Conservation (phyloP, 352 stramenopile genomes). For the Thraustochytrium striatum region DNA sequence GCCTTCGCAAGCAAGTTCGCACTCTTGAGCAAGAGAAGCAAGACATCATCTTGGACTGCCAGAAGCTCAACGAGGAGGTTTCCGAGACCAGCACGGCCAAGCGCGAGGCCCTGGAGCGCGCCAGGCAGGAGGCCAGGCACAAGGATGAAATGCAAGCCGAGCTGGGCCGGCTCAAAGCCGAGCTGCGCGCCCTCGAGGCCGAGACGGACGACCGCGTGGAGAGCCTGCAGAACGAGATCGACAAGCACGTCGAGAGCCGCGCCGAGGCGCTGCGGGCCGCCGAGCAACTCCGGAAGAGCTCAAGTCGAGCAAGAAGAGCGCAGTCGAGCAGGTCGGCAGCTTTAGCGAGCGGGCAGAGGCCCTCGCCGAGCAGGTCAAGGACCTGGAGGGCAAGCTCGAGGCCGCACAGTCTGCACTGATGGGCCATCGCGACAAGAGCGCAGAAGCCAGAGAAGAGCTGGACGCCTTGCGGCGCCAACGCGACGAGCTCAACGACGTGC, state of each 20-base stretch:
- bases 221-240: conserved; percentile 26
- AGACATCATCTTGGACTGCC: conserved; percentile 33
- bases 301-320: neutral
- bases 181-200: neutral
- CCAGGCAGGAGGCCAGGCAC: neutral
- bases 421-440: neutral
- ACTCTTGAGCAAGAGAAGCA: conserved; percentile 33
- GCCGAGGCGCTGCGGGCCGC: neutral
- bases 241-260: conserved; percentile 32
- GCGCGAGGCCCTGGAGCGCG: neutral
- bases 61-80: conserved; percentile 30
- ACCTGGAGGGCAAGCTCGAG: neutral
- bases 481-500: neutral
- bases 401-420: neutral
- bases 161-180: neutral
- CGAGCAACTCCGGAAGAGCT: conserved; percentile 12
- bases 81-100: neutral
- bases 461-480: neutral
- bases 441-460: neutral
- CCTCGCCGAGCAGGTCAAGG: neutral
- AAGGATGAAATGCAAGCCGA: neutral
- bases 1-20: neutral
- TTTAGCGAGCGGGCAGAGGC: conserved; percentile 1
- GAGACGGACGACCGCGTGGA: neutral
- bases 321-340: neutral